Conservation (phyloP, 495 filamentous ascomycete species). For the Hypoxylon intermedium region DNA sequence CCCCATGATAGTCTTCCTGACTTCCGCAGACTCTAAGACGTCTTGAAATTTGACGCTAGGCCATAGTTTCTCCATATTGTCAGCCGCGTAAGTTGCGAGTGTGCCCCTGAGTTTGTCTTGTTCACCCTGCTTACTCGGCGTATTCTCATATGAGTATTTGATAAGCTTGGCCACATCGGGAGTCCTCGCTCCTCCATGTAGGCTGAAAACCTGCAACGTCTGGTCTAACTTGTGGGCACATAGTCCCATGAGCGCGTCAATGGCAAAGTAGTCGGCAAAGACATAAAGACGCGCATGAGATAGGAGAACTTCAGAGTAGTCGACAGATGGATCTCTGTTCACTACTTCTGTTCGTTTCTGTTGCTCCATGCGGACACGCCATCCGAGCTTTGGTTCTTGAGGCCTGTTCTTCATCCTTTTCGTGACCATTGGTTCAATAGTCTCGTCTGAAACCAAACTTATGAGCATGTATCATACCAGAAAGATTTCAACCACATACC, state of each 20-base stretch:
- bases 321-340: neutral
- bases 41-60: constrained; percentile 12
- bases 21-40: constrained; percentile 16
- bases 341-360: neutral
- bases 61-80: constrained; percentile 25
- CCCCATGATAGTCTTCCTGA: constrained; percentile 18
- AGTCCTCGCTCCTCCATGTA: constrained; percentile 11
- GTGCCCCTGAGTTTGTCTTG: constrained; percentile 10
- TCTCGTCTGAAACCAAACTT: too few species aligned
- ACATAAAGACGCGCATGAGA: constrained; percentile 26
- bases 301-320: constrained; percentile 28
- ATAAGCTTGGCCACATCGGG: constrained; percentile 23
- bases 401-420: too few species aligned
- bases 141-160: constrained; percentile 27
- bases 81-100: constrained; percentile 24
- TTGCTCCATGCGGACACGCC: neutral
- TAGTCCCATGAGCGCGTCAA: constrained; percentile 8
- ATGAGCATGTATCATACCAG: too few species aligned
- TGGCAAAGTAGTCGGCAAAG: constrained; percentile 23
- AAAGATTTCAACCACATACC: too few species aligned
- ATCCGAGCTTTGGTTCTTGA: neutral
- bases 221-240: constrained; percentile 14
- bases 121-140: neutral
- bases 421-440: too few species aligned
- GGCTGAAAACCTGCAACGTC: constrained; percentile 15